Evolutionary conservation across 2,329 filamentous ascomycete species (phyloP), one percentile per base, ranked within the genome.

Genomic region (Pseudogymnoascus sp.): DNA sequence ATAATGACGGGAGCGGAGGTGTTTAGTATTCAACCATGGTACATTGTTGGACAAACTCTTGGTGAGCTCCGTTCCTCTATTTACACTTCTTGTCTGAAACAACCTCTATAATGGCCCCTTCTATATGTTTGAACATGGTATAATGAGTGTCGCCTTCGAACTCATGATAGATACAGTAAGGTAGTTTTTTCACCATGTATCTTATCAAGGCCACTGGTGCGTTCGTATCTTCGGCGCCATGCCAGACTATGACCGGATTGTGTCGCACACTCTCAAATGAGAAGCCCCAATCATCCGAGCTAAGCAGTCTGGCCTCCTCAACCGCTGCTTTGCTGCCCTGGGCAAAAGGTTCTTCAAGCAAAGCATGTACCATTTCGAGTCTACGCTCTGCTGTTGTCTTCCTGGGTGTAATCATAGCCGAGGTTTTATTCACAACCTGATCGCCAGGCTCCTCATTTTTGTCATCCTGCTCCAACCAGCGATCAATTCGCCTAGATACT

Each of bases 191-290:
- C 25, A 52, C 45, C 45, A 52, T 30, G 25, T 52, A 16, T 11
- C 45, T 28, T 52, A 52, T 52, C 30, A 52, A 52, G 2, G n/a
- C 25, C n/a, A 52, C 45, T 52, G 65, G 65, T 45, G 62, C 63
- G 38, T 64, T 67, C 5, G 62, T 59, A 64, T 67, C 66, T 23
- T 62, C 16, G 30, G 41, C 52, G 7, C 66, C 66, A 60, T 67
- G 66, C 66, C 66, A 67, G 28, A 67, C 22, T 55, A 23, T 59
- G 5, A 66, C 61, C 23, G 42, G 45, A 7, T 59, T 41, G 22
- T 64, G 60, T 58, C 63, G 59, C n/a, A 67, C 23, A 25, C 60
- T 63, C 11, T 62, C 60, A 28, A 67, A 42, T 25, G 55, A 60
- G 59, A 67, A 66, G 3, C 64, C 65, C 65, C 65, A 66, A 4